phyloP scores from a whole-genome alignment of 441 rosid species.

The Erodium chrysanthum region DNA sequence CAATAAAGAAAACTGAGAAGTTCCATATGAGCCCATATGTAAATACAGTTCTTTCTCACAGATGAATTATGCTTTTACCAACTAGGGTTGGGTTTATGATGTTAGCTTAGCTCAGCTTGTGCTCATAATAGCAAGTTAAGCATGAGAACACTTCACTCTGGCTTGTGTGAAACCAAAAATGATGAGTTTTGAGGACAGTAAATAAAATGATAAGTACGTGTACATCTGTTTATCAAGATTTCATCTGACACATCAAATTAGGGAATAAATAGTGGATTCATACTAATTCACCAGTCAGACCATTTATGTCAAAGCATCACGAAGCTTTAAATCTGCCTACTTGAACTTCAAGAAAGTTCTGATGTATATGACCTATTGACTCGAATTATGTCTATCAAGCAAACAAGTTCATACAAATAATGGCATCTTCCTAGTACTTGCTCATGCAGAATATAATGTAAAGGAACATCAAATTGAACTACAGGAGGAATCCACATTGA shows the following conservation, averaged over 20 bases:
- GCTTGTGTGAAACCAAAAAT: neutral
- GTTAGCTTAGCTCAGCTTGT: constrained; percentile 4
- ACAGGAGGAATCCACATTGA: neutral
- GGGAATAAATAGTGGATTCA: neutral
- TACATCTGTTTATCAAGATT: neutral
- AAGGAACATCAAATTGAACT: neutral
- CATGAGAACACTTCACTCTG: neutral
- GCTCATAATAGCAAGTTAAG: constrained; percentile 4
- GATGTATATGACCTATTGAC: no score
- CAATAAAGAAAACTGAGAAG: constrained; percentile 2
- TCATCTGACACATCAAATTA: neutral
- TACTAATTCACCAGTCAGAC: neutral
- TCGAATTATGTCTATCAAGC: no score
- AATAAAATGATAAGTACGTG: neutral
- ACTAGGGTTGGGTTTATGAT: neutral
- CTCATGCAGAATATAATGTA: constrained; percentile 9
- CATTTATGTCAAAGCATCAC: neutral
- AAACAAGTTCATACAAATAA: neutral
- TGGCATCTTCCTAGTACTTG: neutral
- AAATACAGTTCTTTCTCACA: neutral
- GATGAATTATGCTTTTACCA: neutral
- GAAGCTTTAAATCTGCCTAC: neutral
- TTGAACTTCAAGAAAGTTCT: neutral
- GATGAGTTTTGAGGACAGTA: neutral
- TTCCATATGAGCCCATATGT: neutral